Base-by-base conservation (phyloP, 495 filamentous ascomycete genomes). In the Tetracladium setigerum region DNA sequence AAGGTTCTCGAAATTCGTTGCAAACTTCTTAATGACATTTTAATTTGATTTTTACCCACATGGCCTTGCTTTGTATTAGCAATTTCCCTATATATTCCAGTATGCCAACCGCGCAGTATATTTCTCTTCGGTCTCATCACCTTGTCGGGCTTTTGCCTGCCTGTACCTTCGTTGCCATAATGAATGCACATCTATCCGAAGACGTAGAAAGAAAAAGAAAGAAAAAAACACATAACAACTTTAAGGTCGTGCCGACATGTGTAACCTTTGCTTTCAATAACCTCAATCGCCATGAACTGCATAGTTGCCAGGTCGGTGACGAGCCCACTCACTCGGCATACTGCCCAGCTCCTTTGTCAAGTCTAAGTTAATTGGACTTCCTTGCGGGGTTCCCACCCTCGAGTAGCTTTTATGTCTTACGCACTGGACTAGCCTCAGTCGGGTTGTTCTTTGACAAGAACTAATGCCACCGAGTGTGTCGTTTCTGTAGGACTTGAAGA, bases 321-420 rank as follows among this genome's bases (percentile, higher is more conserved):
- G 17, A 4, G 44, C 44, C 14, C 33, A n/a, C n/a, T n/a, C 19
- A 47, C 44, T 47, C 33, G 33, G 13, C 10, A 37, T n/a, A 15
- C 35, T 39, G 33, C 18, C 33, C 13, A 45, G 30, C 34, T 54
- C 56, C 38, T 55, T 60, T 0, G 41, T 57, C 12, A 62, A 37
- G 38, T 66, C 61, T 18, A 66, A 41, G 46, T 64, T 59, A 49
- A 64, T 67, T 33, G 64, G 45, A 49, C 54, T 58, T 14, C 56
- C 63, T 47, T 53, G 46, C 35, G 32, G 33, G 12, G 38, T 34
- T 39, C 33, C 44, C n/a, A n/a, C n/a, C n/a, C n/a, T n/a, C n/a
- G n/a, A n/a, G n/a, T n/a, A n/a, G n/a, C n/a, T n/a, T n/a, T n/a
- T n/a, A n/a, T n/a, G n/a, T n/a, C n/a, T n/a, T n/a, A n/a, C n/a